Evolutionary conservation across 257 asterid genomes (phyloP), one percentile per base, ranked within the genome.

Genomic region (Capsicum baccatum): DNA sequence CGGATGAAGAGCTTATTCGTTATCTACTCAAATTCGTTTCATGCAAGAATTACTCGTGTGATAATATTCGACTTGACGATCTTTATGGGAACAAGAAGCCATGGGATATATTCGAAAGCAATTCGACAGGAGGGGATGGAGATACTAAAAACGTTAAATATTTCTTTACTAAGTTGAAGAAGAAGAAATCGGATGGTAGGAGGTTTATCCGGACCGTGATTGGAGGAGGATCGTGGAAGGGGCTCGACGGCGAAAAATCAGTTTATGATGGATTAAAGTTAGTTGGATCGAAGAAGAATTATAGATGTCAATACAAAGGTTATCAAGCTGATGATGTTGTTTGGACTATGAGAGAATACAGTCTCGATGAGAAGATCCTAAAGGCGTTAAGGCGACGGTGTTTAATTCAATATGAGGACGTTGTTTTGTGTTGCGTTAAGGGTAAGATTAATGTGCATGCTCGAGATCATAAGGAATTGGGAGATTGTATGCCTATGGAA

Each of bases 331-430:
- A 16, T 8, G 1, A 69, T 8, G 19, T 5, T 42, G 48, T 21
- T 69, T 69, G 55, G 79, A 69, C 15, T 4, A 16, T 69, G 79
- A 69, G 17, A 42, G 79, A 69, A 55, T 69, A 69, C 42, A 69
- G 15, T 69, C 79, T 69, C 39, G 54, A 69, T 50, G 33, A 39
- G 5, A 42, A 42, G 8, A 50, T 69, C 16, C 19, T 69, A 9
- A 42, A 42, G 15, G 3, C 0, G 9, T 69, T 69, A 17, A 69
- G 55, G 17, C 48, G 42, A 9, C 52, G 55, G 16, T 4, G 26
- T 69, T 1, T 0, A 2, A 16, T 69, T 6, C 10, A 5, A 1
- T 33, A 69, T 19, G 79, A 42, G 14, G 9, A 69, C 5, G 11
- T 15, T 69, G 79, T 15, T 39, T 42, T 69, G 26, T 42, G 79